Conservation (phyloP, 2,329 filamentous ascomycete genomes). For the Cytospora piceicola region DNA sequence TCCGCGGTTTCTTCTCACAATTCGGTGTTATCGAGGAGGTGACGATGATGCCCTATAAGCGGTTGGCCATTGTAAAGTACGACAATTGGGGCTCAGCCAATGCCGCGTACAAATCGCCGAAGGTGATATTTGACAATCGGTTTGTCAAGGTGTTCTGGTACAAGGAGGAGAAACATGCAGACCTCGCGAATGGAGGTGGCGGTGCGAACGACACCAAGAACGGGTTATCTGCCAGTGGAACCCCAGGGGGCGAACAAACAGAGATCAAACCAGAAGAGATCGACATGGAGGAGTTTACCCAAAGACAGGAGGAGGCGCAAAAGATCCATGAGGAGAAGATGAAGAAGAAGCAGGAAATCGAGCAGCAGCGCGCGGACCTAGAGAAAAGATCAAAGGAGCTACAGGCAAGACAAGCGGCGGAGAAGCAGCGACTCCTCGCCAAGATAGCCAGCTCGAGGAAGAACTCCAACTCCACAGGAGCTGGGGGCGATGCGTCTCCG, state of each 20-base stretch:
- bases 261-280: conserved; percentile 54
- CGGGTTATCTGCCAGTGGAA: conserved; percentile 34
- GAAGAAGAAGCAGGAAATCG: conserved; percentile 65
- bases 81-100: conserved; percentile 68
- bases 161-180: conserved; percentile 54
- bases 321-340: conserved; percentile 68
- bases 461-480: conserved; percentile 31
- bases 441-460: conserved; percentile 54
- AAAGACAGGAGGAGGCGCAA: conserved; percentile 73
- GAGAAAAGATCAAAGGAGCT: conserved; percentile 67
- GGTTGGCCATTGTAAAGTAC: conserved; percentile 71
- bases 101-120: conserved; percentile 74
- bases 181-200: conserved; percentile 36
- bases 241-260: conserved; percentile 22
- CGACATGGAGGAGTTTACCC: conserved; percentile 70
- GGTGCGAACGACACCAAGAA: conserved; percentile 39
- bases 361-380: conserved; percentile 64
- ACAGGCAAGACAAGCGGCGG: conserved; percentile 65
- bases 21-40: conserved; percentile 71
- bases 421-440: conserved; percentile 64
- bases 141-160: conserved; percentile 87
- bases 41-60: conserved; percentile 67
- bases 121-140: conserved; percentile 81
- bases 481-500: conserved; percentile 1
- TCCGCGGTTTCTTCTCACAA: conserved; percentile 71